Base-by-base conservation (phyloP, 495 filamentous ascomycete species). In the Lasiosphaeria miniovina region DNA sequence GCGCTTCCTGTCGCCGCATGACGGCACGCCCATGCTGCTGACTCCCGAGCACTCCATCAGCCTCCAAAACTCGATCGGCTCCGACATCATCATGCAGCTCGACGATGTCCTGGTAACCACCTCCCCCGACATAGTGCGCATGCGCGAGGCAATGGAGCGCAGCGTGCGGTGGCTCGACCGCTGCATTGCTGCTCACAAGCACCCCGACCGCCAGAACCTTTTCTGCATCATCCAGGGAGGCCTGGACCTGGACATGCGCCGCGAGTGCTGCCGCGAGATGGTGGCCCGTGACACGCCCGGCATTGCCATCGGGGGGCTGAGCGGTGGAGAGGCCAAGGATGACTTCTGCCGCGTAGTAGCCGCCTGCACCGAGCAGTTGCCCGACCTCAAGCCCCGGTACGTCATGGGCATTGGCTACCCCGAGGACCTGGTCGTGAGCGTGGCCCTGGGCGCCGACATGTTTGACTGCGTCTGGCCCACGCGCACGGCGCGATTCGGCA, bases 401-500 rank as follows among this genome's bases (percentile, higher is more conserved):
- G 94, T 98, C 40, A 98, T 98, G 95, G 94, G 94, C 14, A 91
- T 98, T 62, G 91, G 94, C 36, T 98, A 96, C 70, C 94, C 94
- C 1, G 94, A 97, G 70, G 94, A 98, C 72, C 78, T 98, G 55
- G 79, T 98, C 11, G 91, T 98, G 12, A 91, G 90, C 54, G 81
- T 96, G 11, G 94, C 94, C 10, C 82, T 98, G 5, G 94, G 94
- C 4, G 94, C 95, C 31, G 94, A 98, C 70, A 98, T 98, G 95
- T 98, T 98, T 72, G 94, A 98, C 76, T 98, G 95, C 68, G 94
- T 98, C 6, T 98, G 95, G 95, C 95, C 93, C 7, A 98, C 94
- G 32, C 82, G 94, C 45, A 98, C 94, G 32, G 94, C 95, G 75
- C 86, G 94, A 35, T 98, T 98, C 66, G 94, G 94, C 8, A 95